Evolutionary conservation across 306 rosid genomes (phyloP), one percentile per base, ranked within the genome.

Genomic region (Fragaria vesca): DNA sequence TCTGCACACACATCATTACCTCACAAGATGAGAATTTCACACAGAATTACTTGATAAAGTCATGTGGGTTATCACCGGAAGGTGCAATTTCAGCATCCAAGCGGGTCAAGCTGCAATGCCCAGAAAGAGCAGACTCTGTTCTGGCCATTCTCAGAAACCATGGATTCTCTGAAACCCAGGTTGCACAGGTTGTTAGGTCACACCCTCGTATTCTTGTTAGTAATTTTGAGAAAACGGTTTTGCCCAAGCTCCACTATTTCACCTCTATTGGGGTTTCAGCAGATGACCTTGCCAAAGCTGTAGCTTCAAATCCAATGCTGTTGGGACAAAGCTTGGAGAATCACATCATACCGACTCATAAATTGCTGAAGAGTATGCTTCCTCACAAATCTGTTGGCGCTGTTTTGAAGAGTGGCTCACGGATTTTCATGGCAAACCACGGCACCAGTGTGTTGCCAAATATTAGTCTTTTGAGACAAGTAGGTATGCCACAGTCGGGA

Each of bases 171-270:
- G 3, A 42, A 18, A 12, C 85, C 18, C 85, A 83, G 3, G 51
- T 86, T 38, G 43, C 72, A 9, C 54, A 26, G 21, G 2, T 82
- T 47, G 72, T 78, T 45, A 36, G 28, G 20, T 28, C 2, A 30
- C 6, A 0, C 3, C 83, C 89, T 0, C 0, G 0, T 1, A 3
- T 83, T 21, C 81, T 86, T 50, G 11, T 51, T 6, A 0, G 67
- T 1, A 60, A 85, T 3, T 54, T 83, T 20, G 80, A 81, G 24
- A 72, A 66, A 4, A 73, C 71, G 65, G 76, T 88, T 45, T 66
- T 83, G 83, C 91, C 84, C 16, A 83, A 83, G 54, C 73, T 83
- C 48, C 48, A 69, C 51, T 88, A 76, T 45, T 61, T 83, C 6
- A 81, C 18, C 11, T 83, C 91, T 40, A 47, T 79, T 28, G 89